phyloP scores from a whole-genome alignment of 2,329 filamentous ascomycete species.

The Chrysoporthe austroafricana region DNA sequence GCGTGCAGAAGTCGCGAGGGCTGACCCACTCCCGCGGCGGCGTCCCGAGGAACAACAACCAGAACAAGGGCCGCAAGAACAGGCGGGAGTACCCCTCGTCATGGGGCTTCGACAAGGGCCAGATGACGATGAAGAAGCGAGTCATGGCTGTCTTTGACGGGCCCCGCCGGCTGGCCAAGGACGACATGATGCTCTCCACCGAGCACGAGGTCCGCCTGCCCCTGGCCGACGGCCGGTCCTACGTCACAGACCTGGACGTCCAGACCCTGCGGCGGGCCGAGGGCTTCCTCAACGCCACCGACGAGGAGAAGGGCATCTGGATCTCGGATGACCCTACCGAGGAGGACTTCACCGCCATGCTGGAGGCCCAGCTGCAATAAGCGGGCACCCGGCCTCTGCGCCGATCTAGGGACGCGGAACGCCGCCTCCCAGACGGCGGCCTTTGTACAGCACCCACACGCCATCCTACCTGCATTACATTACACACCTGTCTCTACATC shows the following conservation, averaged over 20 bases:
- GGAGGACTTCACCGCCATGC: slow-evolving; percentile 64
- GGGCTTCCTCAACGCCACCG: slow-evolving; percentile 77
- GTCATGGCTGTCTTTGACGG: slow-evolving; percentile 94
- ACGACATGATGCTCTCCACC: slow-evolving; percentile 97
- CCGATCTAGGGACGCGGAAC: no score
- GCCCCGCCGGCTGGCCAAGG: slow-evolving; percentile 85
- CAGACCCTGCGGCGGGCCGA: slow-evolving; percentile 88
- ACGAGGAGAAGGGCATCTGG: slow-evolving; percentile 88
- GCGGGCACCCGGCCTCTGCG: not conserved
- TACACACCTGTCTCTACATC: slow-evolving; percentile 5
- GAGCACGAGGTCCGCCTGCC: slow-evolving; percentile 91
- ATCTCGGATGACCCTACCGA: slow-evolving; percentile 71
- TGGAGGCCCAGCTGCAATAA: slow-evolving; percentile 40
- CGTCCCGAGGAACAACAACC: slow-evolving; percentile 48
- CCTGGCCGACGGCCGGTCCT: slow-evolving; percentile 74
- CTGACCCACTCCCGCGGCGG: slow-evolving; percentile 80
- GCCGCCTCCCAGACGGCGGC: not conserved
- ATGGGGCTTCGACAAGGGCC: slow-evolving; percentile 89
- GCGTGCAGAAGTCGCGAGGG: slow-evolving; percentile 69
- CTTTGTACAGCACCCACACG: not conserved
- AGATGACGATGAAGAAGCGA: slow-evolving; percentile 99
- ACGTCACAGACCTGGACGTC: slow-evolving; percentile 91
- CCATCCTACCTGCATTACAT: not conserved
- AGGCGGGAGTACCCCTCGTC: slow-evolving; percentile 90
- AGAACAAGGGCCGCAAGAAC: slow-evolving; percentile 78